Base-by-base conservation (phyloP, 495 filamentous ascomycete species). In the Baudoinia panamericana region DNA sequence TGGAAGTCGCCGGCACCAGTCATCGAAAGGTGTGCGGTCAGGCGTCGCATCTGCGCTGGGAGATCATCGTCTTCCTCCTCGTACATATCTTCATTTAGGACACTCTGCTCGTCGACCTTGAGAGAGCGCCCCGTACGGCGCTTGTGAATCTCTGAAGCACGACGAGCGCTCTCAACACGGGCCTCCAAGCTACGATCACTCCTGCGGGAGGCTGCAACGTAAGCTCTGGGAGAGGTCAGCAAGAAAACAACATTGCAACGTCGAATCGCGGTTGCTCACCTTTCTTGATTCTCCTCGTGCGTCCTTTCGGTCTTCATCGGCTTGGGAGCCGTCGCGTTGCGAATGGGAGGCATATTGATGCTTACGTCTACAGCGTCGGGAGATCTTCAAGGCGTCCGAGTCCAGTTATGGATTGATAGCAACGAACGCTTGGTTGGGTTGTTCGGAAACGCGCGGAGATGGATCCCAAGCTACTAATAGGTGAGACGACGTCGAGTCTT, bases 51-150 rank as follows among this genome's bases (percentile, higher is more conserved):
- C 38, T 69, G 44, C 48, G 43, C 39, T 0, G 54, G 43, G 61
- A 62, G 38, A 50, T 72, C 43, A 59, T 92, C 84, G 26, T 96
- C 88, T 55, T 93, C 81, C 58, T 95, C 88, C 56, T 94, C 88
- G 57, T 95, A 96, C 85, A 94, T 93, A 60, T 90, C 85, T 58
- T 94, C 88, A 52, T 82, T 84, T 44, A 82, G 61, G 8, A 96
- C 90, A 59, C 90, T 85, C 53, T 90, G 73, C 55, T 85, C 80
- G 36, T 78, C 86, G 52, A 96, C 81, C 43, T 78, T 76, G 45
- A 96, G 68, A 9, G 71, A 75, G 41, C 84, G 80, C 17, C 88
- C 90, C 6, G 90, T 95, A 16, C 90, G 73, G 53, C 77, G 73
- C 61, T 84, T 84, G 65, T 95, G 88, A 36, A 95, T 82, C 48